Base-by-base conservation (phyloP, 164 flowering plant genomes). In the Sextonia rubra region DNA sequence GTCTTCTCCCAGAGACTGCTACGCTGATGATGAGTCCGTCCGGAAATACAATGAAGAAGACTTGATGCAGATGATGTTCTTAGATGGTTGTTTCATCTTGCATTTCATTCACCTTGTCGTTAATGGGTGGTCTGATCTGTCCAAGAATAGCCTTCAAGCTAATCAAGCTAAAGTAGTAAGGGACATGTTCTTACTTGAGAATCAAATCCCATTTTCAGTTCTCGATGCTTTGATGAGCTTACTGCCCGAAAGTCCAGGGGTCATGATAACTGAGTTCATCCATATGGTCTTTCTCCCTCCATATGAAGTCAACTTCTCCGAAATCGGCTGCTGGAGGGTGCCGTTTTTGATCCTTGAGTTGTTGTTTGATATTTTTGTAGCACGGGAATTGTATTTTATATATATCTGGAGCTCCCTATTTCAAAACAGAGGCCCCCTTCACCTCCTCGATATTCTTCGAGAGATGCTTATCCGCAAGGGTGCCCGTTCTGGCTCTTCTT, bases 1-100 rank as follows among this genome's bases (percentile, higher is more conserved):
- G 0, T 30, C 7, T 4, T 5, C 6, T 30, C 37, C 37, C 37
- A 62, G 58, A 62, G 30, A 23, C 1, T 37, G 30, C 48, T 71
- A 71, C 18, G 58, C 55, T 12, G 64, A 11, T 14, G n/a, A n/a
- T n/a, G n/a, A n/a, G n/a, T n/a, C n/a, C n/a, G n/a, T n/a, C n/a
- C n/a, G n/a, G n/a, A n/a, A n/a, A n/a, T n/a, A n/a, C n/a, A n/a
- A n/a, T n/a, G n/a, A n/a, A n/a, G n/a, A n/a, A n/a, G 14, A 12
- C 1, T 48, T 69, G 20, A 18, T 48, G 4, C 66, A 29, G 0
- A 73, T 77, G 73, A 69, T 77, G 79, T 72, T 77, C 65, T 30
- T 77, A 6, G 79, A 77, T 15, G 79, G 79, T 4, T 77, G 79
- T 3, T 77, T 77, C 37, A 5, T 77, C 26, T 22, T 77, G 5